These are phyloP conservation scores for Cicer bijugum DNA, from an alignment of 306 rosid genomes.

Conservation along the genomic window DNA sequence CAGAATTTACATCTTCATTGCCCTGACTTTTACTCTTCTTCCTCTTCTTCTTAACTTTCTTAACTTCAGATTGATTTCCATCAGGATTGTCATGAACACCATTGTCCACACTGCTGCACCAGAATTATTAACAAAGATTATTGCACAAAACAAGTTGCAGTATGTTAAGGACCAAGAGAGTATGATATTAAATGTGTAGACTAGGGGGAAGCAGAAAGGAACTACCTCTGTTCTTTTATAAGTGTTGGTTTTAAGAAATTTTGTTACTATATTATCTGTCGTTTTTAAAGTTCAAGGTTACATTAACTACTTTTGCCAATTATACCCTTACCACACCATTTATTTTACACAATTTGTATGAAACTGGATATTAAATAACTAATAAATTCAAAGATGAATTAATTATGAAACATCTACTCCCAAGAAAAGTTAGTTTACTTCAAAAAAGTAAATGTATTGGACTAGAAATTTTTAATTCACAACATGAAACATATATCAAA, in stretches of 20 bases:
- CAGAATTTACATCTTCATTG: slow-evolving; percentile 47
- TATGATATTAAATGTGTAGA: slow-evolving; percentile 11
- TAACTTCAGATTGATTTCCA: slow-evolving; percentile 51
- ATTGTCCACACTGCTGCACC: slow-evolving; percentile 50
- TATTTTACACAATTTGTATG: background rate
- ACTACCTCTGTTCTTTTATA: background rate
- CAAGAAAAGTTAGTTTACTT: background rate
- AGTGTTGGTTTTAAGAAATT: background rate
- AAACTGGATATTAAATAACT: background rate
- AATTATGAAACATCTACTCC: slow-evolving; percentile 1
- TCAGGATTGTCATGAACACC: slow-evolving; percentile 44
- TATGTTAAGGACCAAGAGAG: slow-evolving; percentile 1
- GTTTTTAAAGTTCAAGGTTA: background rate
- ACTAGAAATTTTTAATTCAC: too few relatives aligned
- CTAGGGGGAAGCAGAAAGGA: too few relatives aligned
- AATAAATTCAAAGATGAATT: background rate
- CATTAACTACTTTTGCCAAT: background rate
- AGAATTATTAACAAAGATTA: slow-evolving; percentile 31
- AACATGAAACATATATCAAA: background rate
- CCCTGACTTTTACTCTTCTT: slow-evolving; percentile 59
- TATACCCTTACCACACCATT: background rate
- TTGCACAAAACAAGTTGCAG: slow-evolving; percentile 37
- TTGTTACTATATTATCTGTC: background rate
- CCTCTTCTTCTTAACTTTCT: slow-evolving; percentile 61
- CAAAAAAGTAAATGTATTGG: background rate